phyloP scores from a whole-genome alignment of 179 eudicot species.

The Drosera spatulata region DNA sequence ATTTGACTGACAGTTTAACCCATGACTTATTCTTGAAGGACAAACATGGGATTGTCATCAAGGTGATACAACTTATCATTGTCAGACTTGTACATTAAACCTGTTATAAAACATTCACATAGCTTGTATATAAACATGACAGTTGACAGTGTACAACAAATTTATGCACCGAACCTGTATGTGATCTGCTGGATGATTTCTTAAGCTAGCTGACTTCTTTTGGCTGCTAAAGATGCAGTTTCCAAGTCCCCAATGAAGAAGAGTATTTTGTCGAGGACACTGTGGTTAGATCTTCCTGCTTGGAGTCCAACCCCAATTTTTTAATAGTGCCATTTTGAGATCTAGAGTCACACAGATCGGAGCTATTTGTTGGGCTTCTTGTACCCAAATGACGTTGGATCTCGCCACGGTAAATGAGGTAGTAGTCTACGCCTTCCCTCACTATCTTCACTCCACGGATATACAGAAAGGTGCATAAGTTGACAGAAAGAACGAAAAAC shows the following conservation, averaged over 20 bases:
- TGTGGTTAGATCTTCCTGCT: conserved; percentile 18
- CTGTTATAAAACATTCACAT: too few species aligned
- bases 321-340: too few species aligned
- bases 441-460: conserved; percentile 71
- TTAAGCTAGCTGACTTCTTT: conserved; percentile 36
- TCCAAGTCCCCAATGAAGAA: conserved; percentile 88
- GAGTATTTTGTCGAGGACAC: conserved; percentile 60
- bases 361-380: conserved; percentile 17
- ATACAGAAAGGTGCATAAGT: background rate
- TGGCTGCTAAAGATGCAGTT: conserved; percentile 49
- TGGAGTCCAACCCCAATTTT: background rate
- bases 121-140: too few species aligned
- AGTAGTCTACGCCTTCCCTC: conserved; percentile 71
- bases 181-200: background rate
- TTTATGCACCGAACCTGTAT: too few species aligned
- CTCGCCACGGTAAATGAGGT: conserved; percentile 54
- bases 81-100: too few species aligned
- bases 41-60: too few species aligned
- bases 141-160: too few species aligned
- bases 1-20: too few species aligned
- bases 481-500: background rate
- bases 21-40: too few species aligned
- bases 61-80: too few species aligned
- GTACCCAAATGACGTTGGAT: conserved; percentile 64
- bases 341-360: background rate